These are phyloP conservation scores for Herpetomonas samuelpessoai DNA, from an alignment of 208 protist genomes.

Conservation along the genomic window DNA sequence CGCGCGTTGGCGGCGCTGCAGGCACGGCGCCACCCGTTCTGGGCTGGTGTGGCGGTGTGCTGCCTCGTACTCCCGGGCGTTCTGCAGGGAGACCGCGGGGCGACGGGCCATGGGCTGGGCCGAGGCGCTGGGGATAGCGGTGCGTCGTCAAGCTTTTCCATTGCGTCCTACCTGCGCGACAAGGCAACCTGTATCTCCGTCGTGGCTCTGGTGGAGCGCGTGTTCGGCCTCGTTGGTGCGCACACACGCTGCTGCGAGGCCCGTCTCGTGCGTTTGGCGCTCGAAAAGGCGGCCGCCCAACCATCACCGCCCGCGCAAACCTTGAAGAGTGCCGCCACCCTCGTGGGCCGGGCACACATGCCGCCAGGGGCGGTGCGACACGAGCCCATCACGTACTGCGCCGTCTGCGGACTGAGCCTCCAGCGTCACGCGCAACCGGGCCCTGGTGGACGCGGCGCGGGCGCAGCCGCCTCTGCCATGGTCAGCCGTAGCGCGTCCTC, in stretches of 20 bases:
- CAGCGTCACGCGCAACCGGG: conserved; percentile 18
- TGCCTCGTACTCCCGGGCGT: conserved; percentile 47
- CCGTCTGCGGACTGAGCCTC: conserved; percentile 61
- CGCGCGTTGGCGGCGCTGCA: conserved; percentile 24
- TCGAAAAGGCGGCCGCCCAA: conserved; percentile 18
- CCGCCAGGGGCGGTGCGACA: conserved; percentile 14
- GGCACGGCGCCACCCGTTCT: conserved; percentile 36
- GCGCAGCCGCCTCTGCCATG: neutral
- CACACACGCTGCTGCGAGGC: conserved; percentile 34
- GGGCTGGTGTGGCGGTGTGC: conserved; percentile 62
- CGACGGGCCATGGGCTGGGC: neutral
- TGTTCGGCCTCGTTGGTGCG: conserved; percentile 26
- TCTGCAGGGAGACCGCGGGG: conserved; percentile 17
- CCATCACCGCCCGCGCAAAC: neutral
- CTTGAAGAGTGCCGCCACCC: neutral
- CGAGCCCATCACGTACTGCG: conserved; percentile 48
- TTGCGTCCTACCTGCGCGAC: neutral
- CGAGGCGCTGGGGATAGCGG: neutral
- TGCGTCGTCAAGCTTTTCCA: neutral
- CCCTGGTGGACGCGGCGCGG: neutral
- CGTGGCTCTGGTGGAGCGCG: conserved; percentile 28
- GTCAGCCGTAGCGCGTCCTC: neutral
- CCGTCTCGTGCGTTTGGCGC: conserved; percentile 32
- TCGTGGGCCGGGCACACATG: neutral
- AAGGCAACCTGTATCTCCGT: conserved; percentile 12